Base-by-base conservation (phyloP, 2,329 filamentous ascomycete species). In the Calonectria naviculata region DNA sequence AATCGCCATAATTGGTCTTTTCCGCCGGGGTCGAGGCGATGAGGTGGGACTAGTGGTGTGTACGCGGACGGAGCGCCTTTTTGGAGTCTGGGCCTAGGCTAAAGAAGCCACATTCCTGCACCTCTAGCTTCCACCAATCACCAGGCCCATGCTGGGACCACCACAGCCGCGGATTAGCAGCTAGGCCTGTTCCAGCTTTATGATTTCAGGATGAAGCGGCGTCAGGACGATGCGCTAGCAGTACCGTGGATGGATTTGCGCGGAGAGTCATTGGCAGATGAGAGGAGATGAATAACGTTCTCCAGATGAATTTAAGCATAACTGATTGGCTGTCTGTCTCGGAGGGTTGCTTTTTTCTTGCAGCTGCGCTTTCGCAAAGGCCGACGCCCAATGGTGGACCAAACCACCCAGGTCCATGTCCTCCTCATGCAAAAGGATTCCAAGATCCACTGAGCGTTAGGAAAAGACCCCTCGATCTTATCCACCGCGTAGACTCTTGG, bases 91-190 rank as follows among this genome's bases (percentile, higher is more conserved):
- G 52, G 21, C 52, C 52, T 38, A 26, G 21, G 31, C 52, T 58
- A 58, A 38, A 26, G 52, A 58, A 38, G 52, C 52, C 52, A 58
- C 52, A 58, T 58, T 58, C 52, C 52, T 58, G 52, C 52, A 58
- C 12, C 52, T 26, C 12, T 24, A 36, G 9, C 52, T 19, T 24
- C 52, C 31, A 58, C 52, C 52, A 58, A 58, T 58, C 13, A 21
- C 5, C 31, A 31, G 12, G n/a, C 21, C 24, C n/a, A 8, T 13
- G 19, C 9, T 7, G 52, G 36, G 52, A 21, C 28, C 26, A 52
- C 47, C 47, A 31, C 28, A 4, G 47, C 1, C 52, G 24, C 12
- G 5, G 24, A 24, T 36, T 24, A 28, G 47, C 7, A 52, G 24
- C 52, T 58, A 58, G 52, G 17, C 8, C 52, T 38, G 52, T 17